These are phyloP conservation scores for Ampelocalamus luodianensis DNA, from an alignment of 176 grass and related monocot genomes.

Conservation along the genomic window DNA sequence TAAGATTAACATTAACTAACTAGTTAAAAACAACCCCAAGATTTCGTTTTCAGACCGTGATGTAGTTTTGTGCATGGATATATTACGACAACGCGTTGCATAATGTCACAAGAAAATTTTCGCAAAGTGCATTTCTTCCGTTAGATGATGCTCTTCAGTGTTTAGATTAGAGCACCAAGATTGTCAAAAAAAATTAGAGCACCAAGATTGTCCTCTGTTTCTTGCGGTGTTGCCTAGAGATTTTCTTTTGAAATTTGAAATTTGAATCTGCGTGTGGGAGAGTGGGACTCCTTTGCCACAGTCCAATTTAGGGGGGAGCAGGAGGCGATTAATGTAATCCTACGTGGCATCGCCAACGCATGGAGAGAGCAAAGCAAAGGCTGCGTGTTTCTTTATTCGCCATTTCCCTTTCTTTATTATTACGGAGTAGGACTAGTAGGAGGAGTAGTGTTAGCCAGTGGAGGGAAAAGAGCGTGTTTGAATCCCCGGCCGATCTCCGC, in stretches of 20 bases:
- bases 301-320: slow-evolving; percentile 23
- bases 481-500: not conserved
- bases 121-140: too few relatives aligned
- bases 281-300: not conserved
- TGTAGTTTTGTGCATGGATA: not conserved
- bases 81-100: not conserved
- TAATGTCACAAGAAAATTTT: not conserved
- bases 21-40: not conserved
- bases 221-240: not conserved
- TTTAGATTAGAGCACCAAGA: not conserved
- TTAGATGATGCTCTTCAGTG: too few relatives aligned
- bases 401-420: not conserved
- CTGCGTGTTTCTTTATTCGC: not conserved
- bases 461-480: slow-evolving; percentile 2
- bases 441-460: not conserved
- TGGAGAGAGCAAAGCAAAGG: not conserved
- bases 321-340: not conserved
- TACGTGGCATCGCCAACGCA: not conserved
- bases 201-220: not conserved
- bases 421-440: too few relatives aligned
- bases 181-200: not conserved
- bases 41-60: not conserved
- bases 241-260: slow-evolving; percentile 31
- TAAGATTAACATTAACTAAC: not conserved
- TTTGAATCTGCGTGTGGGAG: not conserved